phyloP scores from a whole-genome alignment of 768 basidiomycete genomes.

The Brasilioporus rufonigricans region DNA sequence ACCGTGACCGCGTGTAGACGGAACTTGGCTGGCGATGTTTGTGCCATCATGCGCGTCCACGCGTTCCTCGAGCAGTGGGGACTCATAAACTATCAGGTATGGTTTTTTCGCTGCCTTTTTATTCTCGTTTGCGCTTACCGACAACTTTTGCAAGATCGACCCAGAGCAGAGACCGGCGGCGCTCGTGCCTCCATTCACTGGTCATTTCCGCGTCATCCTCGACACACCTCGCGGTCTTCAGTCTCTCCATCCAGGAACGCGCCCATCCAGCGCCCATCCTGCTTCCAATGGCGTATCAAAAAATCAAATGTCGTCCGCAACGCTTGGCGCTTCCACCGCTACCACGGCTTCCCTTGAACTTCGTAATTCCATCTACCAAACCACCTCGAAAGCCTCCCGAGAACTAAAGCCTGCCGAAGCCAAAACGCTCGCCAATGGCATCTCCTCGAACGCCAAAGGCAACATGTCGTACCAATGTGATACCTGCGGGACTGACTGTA shows the following conservation, averaged over 20 bases:
- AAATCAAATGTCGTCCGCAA: slow-evolving; percentile 24
- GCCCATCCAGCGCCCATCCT: slow-evolving; percentile 40
- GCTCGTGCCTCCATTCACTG: no score
- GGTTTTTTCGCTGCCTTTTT: slow-evolving; percentile 18
- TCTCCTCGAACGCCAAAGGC: slow-evolving; percentile 45
- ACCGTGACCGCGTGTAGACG: slow-evolving; percentile 96
- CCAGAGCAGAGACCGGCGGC: no score
- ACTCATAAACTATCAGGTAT: no score
- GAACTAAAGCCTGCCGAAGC: slow-evolving; percentile 70
- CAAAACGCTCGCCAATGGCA: slow-evolving; percentile 52
- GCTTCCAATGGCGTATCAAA: slow-evolving; percentile 50
- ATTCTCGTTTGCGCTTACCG: not conserved
- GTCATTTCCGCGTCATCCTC: no score
- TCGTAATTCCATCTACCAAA: slow-evolving; percentile 85
- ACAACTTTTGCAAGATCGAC: no score
- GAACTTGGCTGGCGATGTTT: slow-evolving; percentile 90
- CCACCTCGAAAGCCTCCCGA: slow-evolving; percentile 79
- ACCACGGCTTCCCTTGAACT: slow-evolving; percentile 81
- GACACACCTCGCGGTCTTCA: no score
- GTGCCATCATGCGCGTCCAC: no score
- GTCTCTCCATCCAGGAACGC: no score
- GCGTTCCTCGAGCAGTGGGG: no score
- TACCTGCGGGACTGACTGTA: slow-evolving; percentile 94
- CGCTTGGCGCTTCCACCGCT: slow-evolving; percentile 2
- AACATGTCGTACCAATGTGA: slow-evolving; percentile 73